Evolutionary conservation across 2,329 filamentous ascomycete species (phyloP), one percentile per base, ranked within the genome.

Genomic region (Trichoderma brevicompactum): DNA sequence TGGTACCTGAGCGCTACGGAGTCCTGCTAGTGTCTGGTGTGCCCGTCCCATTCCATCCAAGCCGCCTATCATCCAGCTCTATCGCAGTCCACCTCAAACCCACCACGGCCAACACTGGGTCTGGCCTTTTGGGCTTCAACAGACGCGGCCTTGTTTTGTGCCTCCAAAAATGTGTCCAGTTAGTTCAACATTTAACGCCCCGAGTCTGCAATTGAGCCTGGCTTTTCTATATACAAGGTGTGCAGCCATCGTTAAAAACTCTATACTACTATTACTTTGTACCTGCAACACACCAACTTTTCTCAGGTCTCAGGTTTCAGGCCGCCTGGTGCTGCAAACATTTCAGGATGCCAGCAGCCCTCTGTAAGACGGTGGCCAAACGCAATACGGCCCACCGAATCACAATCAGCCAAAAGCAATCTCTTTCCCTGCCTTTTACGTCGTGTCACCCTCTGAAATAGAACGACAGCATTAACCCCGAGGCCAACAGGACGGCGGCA

Each of bases 1-100:
- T 23, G n/a, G 44, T 46, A 46, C 44, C 44, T 46, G 44, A 46
- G 17, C 7, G n/a, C 8, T 46, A 10, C 7, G 17, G 43, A 17
- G 43, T 46, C n/a, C 43, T 52, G 49, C 49, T 52, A 52, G 49
- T 52, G 32, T 10, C 28, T 32, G 13, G 38, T 43, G 53, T 55
- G 53, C 43, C 36, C 38, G 54, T 46, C 12, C 28, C 49, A 62
- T 53, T 38, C 41, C 43, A 44, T n/a, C 10, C 15, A 12, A 12
- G 10, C 58, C 23, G 23, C 23, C 28, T 55, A 64, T 64, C 61
- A 48, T 28, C 34, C 34, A 32, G 32, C 17, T 32, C 48, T n/a
- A 54, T 62, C 52, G 15, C 52, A 40, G 61, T 40, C 52, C 52
- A 48, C 40, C 43, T 56, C 52, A 56, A 64, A 64, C 50, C 61